A percentile compares a stretch with the other conserved stretches of the same genome.
Conservation (phyloP, 495 filamentous ascomycete genomes). For the Penicillium psychrofluorescens region DNA sequence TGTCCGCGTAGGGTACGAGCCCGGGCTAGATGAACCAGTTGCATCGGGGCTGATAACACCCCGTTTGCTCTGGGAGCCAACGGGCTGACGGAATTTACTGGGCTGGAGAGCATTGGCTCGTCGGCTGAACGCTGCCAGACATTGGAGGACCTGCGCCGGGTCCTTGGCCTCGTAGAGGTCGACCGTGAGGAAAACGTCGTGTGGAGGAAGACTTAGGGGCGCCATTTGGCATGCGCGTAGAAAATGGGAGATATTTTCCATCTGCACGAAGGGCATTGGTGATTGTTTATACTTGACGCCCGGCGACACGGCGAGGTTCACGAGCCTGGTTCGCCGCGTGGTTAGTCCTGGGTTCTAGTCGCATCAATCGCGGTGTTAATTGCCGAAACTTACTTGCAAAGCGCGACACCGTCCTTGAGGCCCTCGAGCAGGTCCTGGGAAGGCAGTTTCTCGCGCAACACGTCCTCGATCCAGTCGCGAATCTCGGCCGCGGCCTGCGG, state of each 20-base stretch:
- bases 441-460: conserved; percentile 65
- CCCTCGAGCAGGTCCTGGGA: conserved; percentile 71
- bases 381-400: conserved; percentile 69
- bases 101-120: conserved; percentile 75
- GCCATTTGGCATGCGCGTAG: conserved; percentile 76
- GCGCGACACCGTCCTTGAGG: conserved; percentile 79
- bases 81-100: conserved; percentile 58
- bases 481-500: conserved; percentile 84
- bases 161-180: conserved; percentile 97
- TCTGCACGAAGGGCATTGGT: conserved; percentile 95
- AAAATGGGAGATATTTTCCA: conserved; percentile 99
- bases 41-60: conserved; percentile 59
- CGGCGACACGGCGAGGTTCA: conserved; percentile 74
- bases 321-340: conserved; percentile 50
- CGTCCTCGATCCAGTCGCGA: conserved; percentile 77
- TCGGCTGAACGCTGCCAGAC: conserved; percentile 84
- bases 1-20: conserved; percentile 26
- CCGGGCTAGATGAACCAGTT: conserved; percentile 51
- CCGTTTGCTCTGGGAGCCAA: conserved; percentile 57
- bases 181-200: conserved; percentile 95
- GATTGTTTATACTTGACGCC: conserved; percentile 76
- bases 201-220: conserved; percentile 80
- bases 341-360: conserved; percentile 5
- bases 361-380: background rate
- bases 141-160: conserved; percentile 92